Evolutionary conservation across 768 basidiomycete species (phyloP).

Genomic region (Kwoniella dendrophila): DNA sequence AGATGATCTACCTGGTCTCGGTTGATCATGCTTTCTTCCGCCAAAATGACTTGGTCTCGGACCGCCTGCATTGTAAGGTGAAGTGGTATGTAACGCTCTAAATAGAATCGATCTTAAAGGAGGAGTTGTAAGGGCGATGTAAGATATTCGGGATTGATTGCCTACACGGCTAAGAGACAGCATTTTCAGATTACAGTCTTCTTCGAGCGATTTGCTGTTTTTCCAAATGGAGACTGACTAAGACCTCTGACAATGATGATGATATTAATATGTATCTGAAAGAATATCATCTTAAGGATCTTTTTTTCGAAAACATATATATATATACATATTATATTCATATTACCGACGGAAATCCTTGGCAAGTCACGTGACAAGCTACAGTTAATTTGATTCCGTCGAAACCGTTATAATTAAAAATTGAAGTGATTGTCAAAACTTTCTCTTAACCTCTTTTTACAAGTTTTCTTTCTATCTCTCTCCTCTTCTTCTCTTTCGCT

Average conservation of each 20-base stretch:
- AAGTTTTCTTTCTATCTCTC: conserved; percentile 7
- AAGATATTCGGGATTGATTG: conserved; percentile 6
- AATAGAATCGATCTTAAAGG: conserved; percentile 26
- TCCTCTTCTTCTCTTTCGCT: conserved; percentile 1
- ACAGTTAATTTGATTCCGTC: conserved; percentile 20
- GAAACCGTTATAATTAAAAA: conserved; percentile 21
- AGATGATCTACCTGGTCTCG: neutral
- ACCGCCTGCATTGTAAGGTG: neutral
- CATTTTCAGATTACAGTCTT: conserved; percentile 5
- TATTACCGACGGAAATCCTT: conserved; percentile 1
- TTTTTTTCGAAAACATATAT: too few relatives aligned
- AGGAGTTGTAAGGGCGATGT: conserved; percentile 19
- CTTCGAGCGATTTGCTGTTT: neutral
- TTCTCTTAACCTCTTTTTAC: neutral
- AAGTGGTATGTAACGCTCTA: conserved; percentile 25
- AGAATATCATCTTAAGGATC: too few relatives aligned
- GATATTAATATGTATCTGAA: too few relatives aligned
- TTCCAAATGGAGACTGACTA: neutral
- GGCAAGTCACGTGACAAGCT: conserved; percentile 14
- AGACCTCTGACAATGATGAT: too few relatives aligned
- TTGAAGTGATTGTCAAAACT: too few relatives aligned
- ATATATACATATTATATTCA: too few relatives aligned
- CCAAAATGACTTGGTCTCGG: conserved; percentile 1
- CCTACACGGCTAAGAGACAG: neutral
- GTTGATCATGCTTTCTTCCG: too few relatives aligned